Evolutionary conservation across 805 yeast species (phyloP).

Genomic region (Maudiozyma pseudohumilis): DNA sequence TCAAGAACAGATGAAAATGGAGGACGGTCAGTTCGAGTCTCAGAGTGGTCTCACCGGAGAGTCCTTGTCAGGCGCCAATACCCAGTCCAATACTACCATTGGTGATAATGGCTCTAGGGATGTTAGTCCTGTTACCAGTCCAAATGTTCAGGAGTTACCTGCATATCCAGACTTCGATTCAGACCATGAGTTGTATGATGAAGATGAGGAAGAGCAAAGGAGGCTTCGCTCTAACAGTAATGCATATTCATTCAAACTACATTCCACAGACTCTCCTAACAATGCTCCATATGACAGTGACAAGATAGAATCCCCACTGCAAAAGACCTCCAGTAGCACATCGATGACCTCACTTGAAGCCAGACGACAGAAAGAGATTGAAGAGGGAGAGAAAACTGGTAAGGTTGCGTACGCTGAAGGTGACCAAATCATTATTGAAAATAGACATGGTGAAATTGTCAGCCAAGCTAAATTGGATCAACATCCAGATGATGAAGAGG

Average conservation of each 20-base stretch:
- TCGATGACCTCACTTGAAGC: constrained; percentile 9
- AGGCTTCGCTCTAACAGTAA: not conserved
- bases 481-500: constrained; percentile 23
- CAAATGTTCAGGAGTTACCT: constrained; percentile 5
- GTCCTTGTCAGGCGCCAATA: not conserved
- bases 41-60: not conserved
- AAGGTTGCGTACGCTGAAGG: constrained; percentile 60
- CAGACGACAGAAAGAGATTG: constrained; percentile 15
- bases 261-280: constrained; percentile 1
- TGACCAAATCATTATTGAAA: constrained; percentile 60
- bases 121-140: constrained; percentile 1
- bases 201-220: not conserved
- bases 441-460: constrained; percentile 72
- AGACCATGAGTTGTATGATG: not conserved
- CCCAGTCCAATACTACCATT: not conserved
- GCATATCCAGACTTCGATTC: constrained; percentile 4
- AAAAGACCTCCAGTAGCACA: constrained; percentile 1
- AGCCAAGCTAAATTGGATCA: constrained; percentile 39
- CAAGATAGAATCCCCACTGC: not conserved
- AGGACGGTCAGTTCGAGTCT: not conserved
- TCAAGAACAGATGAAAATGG: not conserved
- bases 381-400: constrained; percentile 24
- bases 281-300: constrained; percentile 3
- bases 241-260: not conserved
- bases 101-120: not conserved